These are phyloP conservation scores for Boeremia exigua DNA, from an alignment of 2,329 filamentous ascomycete species.

Conservation along the genomic window DNA sequence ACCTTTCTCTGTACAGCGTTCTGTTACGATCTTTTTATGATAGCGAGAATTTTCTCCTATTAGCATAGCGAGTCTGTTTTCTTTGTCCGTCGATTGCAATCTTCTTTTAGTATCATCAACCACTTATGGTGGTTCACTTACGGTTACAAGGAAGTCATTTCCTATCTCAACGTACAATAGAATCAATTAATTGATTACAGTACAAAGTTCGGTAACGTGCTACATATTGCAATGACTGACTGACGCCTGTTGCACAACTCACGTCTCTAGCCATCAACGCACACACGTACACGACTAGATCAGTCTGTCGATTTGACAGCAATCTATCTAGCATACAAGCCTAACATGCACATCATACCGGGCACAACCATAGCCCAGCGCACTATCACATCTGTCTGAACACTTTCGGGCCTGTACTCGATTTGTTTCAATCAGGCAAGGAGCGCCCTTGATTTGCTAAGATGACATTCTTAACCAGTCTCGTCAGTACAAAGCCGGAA, in stretches of 20 bases:
- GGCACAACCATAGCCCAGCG: background rate
- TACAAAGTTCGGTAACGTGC: no score
- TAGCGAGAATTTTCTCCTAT: background rate
- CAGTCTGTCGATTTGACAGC: background rate
- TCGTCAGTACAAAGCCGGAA: background rate
- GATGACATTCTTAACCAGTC: background rate
- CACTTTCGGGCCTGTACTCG: background rate
- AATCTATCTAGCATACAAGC: background rate
- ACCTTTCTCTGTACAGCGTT: background rate
- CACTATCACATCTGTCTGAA: background rate
- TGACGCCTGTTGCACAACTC: background rate
- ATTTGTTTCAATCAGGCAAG: background rate
- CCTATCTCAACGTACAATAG: background rate
- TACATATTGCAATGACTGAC: background rate
- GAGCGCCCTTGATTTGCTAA: background rate
- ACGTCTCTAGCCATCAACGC: background rate
- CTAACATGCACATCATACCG: background rate
- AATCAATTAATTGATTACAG: background rate
- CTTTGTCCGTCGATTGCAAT: background rate
- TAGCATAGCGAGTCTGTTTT: constrained; percentile 5
- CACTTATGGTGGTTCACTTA: no score
- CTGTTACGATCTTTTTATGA: background rate
- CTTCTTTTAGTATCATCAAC: no score
- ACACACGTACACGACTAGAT: background rate
- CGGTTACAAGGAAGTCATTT: no score